Evolutionary conservation across 2,329 filamentous ascomycete genomes (phyloP).

Genomic region (Cercospora berteroae): DNA sequence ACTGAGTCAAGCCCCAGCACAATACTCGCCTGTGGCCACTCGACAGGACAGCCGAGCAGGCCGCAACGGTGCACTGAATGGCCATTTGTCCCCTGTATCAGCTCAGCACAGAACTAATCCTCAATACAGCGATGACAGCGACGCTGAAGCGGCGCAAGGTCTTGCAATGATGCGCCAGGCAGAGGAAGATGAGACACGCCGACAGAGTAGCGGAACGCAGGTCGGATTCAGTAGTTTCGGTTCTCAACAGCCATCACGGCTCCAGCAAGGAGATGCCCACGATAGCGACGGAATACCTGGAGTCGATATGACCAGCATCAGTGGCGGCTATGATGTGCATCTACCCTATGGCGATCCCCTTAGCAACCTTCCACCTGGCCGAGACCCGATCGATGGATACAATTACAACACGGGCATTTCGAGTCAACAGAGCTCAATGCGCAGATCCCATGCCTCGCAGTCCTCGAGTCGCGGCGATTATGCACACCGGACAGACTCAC

Average conservation of each 20-base stretch:
- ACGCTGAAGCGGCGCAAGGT: slow-evolving; percentile 82
- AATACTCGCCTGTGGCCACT: slow-evolving; percentile 28
- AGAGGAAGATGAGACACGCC: slow-evolving; percentile 63
- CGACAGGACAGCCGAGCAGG: slow-evolving; percentile 22
- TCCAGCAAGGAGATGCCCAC: slow-evolving; percentile 52
- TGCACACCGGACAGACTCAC: slow-evolving; percentile 47
- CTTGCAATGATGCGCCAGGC: slow-evolving; percentile 80
- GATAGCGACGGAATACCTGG: slow-evolving; percentile 67
- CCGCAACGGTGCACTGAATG: slow-evolving; percentile 41
- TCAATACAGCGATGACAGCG: slow-evolving; percentile 69
- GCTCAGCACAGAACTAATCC: slow-evolving; percentile 47
- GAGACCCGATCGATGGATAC: slow-evolving; percentile 33
- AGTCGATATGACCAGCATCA: slow-evolving; percentile 72
- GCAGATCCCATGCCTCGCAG: slow-evolving; percentile 45
- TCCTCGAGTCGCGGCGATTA: slow-evolving; percentile 43
- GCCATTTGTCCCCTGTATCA: slow-evolving; percentile 46
- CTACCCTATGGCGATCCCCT: slow-evolving; percentile 60
- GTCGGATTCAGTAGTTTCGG: slow-evolving; percentile 51
- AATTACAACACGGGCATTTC: slow-evolving; percentile 42
- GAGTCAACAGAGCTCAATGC: slow-evolving; percentile 46
- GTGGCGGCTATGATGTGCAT: slow-evolving; percentile 66
- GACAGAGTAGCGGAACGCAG: slow-evolving; percentile 57
- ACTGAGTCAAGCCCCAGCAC: slow-evolving; percentile 36
- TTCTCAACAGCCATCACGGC: slow-evolving; percentile 37
- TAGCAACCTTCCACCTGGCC: slow-evolving; percentile 40